Evolutionary conservation across 257 asterid species (phyloP), one percentile per base, ranked within the genome.

Genomic region (Nicotiana attenuata): DNA sequence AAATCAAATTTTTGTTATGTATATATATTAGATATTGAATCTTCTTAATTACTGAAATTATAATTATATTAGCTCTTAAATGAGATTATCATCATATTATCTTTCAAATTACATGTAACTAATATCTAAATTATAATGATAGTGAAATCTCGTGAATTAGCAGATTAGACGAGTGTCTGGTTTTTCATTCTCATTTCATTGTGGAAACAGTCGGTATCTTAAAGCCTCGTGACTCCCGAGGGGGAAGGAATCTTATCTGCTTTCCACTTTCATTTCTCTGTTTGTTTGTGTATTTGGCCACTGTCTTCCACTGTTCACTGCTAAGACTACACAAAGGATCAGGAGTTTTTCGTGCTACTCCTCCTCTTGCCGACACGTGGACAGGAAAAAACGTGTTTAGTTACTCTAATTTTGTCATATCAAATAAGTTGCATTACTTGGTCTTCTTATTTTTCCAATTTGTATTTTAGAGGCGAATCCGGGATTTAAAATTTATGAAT

Each of bases 141-240:
- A 26, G 28, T 0, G 1, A 26, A 26, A 26, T 26, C 28, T 26
- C n/a, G n/a, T n/a, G n/a, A n/a, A n/a, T n/a, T n/a, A n/a, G n/a
- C n/a, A n/a, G n/a, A n/a, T n/a, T n/a, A n/a, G n/a, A n/a, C n/a
- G n/a, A n/a, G n/a, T n/a, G n/a, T n/a, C n/a, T n/a, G n/a, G n/a
- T n/a, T n/a, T n/a, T n/a, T n/a, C n/a, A n/a, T n/a, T n/a, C n/a
- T n/a, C n/a, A n/a, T n/a, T n/a, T n/a, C n/a, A n/a, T n/a, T n/a
- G n/a, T n/a, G n/a, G 10, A 64, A 26, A 5, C 10, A 65, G 80
- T 77, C 64, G 57, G 80, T 33, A 50, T 53, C 53, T 0, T 41
- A 45, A 20, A 41, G n/a, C 61, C 76, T 78, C 83, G 81, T 60
- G 85, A 57, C 35, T 28, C n/a, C 50, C 67, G 50, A 66, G 38